These are phyloP conservation scores for Termitomyces sp. DNA, from an alignment of 768 basidiomycete genomes.

Conservation along the genomic window DNA sequence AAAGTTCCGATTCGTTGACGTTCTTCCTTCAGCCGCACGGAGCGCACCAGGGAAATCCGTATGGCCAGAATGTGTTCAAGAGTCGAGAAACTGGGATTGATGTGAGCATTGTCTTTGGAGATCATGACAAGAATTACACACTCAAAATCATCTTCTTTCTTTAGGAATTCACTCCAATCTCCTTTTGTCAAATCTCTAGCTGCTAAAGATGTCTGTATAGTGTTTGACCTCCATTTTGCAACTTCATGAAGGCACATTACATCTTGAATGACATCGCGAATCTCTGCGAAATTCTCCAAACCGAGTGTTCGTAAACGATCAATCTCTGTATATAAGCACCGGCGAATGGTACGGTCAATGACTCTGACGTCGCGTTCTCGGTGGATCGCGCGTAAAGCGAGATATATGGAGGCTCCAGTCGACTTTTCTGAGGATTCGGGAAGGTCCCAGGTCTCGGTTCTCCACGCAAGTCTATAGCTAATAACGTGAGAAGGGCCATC, in stretches of 20 bases:
- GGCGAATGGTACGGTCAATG: constrained; percentile 44
- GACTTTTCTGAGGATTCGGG: constrained; percentile 51
- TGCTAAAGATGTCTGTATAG: constrained; percentile 26
- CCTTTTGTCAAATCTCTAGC: constrained; percentile 25
- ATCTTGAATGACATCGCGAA: constrained; percentile 60
- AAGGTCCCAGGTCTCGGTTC: constrained; percentile 93
- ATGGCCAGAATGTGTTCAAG: constrained; percentile 78
- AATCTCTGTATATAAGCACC: constrained; percentile 55
- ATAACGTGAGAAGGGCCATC: constrained; percentile 35
- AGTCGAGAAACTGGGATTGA: constrained; percentile 48
- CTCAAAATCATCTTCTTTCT: constrained; percentile 59
- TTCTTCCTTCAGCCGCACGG: constrained; percentile 62
- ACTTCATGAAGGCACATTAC: constrained; percentile 83
- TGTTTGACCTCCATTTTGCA: constrained; percentile 46
- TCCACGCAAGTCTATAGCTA: constrained; percentile 84
- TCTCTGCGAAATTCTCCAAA: constrained; percentile 74
- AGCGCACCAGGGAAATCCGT: constrained; percentile 74
- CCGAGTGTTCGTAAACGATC: constrained; percentile 57
- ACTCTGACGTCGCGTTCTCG: constrained; percentile 57
- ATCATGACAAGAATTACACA: constrained; percentile 29
- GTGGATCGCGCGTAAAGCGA: constrained; percentile 75
- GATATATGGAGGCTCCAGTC: constrained; percentile 62
- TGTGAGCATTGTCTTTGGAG: not conserved
- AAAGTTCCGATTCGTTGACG: constrained; percentile 73
- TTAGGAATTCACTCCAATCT: constrained; percentile 37